Base-by-base conservation (phyloP, 169 alveolate species). In the Eimeria praecox region DNA sequence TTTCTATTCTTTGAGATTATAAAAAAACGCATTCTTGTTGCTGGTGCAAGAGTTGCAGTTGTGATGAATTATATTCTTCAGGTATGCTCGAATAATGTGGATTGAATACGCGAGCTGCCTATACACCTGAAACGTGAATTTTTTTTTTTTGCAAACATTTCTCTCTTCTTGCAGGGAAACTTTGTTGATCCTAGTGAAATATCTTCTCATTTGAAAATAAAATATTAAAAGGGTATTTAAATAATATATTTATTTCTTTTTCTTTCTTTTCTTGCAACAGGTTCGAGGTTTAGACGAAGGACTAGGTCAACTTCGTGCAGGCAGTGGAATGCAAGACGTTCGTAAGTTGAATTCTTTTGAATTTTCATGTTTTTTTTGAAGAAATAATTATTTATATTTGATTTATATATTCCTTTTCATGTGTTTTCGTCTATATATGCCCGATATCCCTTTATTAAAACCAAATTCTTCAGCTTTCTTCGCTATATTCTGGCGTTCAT, bases 1-100 rank as follows among this genome's bases (percentile, higher is more conserved):
- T 90, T 73, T n/a, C 88, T 80, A 5, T 35, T 90, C 46, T 90
- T 90, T 38, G 89, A 90, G 16, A 42, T 90, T 3, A 56, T 90
- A 8, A 69, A 73, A 46, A 90, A 90, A 30, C 95, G 95, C 46
- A 90, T 90, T 30, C 78, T 90, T 14, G 56, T 90, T 24, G 95
- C 95, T 16, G 95, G 95, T 2, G 95, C 95, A 6, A 46, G 95
- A 16, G 52, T 52, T 46, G 95, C 95, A 27, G 77, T 90, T 49
- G 95, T 90, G 54, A 90, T 90, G 95, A 90, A 90, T 33, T 62
- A 90, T 62, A 90, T 90, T 38, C 78, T 90, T 30, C 95, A 90
- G 89, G 95, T 90, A 38, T 49, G 69, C 71, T 8, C 44, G 22
- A 6, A 40, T 16, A n/a, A n/a, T n/a, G n/a, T n/a, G n/a, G 87